phyloP scores from a whole-genome alignment of 257 asterid species.

The Echites panduratus region DNA sequence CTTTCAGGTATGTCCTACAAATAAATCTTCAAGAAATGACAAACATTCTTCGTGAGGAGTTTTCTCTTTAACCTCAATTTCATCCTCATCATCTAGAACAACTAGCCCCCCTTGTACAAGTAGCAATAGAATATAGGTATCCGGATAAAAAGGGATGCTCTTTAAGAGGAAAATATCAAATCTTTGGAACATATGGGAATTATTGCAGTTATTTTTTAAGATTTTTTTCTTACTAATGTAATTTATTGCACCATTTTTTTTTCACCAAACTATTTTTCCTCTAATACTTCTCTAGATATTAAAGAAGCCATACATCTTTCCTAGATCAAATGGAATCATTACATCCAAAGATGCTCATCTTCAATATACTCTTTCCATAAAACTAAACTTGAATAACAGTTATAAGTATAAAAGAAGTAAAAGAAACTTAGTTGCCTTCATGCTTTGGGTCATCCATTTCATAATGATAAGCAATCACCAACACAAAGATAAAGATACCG shows the following conservation, averaged over 20 bases:
- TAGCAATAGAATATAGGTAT: not conserved
- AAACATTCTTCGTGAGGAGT: slow-evolving; percentile 37
- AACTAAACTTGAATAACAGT: slow-evolving; percentile 20
- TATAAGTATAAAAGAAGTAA: slow-evolving; percentile 12
- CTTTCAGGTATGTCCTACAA: slow-evolving; percentile 2
- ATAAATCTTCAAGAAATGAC: slow-evolving; percentile 11
- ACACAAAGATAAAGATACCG: slow-evolving; percentile 72
- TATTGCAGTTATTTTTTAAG: not conserved
- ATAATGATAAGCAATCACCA: slow-evolving; percentile 87
- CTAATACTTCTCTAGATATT: slow-evolving; percentile 23
- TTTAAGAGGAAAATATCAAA: not conserved
- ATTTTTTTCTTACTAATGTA: not conserved
- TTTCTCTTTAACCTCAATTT: slow-evolving; percentile 41
- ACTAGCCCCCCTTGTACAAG: slow-evolving; percentile 42
- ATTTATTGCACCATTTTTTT: not conserved
- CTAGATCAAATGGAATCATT: slow-evolving; percentile 16
- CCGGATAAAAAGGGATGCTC: not conserved
- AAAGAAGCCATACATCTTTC: slow-evolving; percentile 21
- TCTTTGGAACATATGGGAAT: not conserved
- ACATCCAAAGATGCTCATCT: slow-evolving; percentile 24
- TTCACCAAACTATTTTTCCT: slow-evolving; percentile 5
- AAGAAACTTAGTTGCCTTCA: slow-evolving; percentile 58
- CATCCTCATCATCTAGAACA: slow-evolving; percentile 84
- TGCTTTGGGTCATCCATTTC: slow-evolving; percentile 91
- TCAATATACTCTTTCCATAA: slow-evolving; percentile 21